Evolutionary conservation across 768 basidiomycete genomes (phyloP).

Genomic region (Psilocybe tampanensis): DNA sequence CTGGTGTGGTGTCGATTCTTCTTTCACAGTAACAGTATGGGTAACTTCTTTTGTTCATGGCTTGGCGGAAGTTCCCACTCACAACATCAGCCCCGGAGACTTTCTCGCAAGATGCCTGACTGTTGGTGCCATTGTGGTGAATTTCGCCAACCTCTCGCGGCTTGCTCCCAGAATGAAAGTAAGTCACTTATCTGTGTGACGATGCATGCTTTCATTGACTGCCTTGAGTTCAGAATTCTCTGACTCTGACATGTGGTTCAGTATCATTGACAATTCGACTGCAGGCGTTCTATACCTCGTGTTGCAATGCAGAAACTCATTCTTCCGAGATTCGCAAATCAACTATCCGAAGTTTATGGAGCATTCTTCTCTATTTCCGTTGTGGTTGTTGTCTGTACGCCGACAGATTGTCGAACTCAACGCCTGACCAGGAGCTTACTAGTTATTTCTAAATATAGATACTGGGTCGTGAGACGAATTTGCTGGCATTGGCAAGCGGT

Average conservation of each 20-base stretch:
- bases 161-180: background rate
- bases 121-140: conserved; percentile 6
- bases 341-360: conserved; percentile 24
- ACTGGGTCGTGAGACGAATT: conserved; percentile 17
- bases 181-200: conserved; percentile 2
- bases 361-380: conserved; percentile 12
- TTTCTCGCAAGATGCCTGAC: background rate
- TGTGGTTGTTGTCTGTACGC: conserved; percentile 12
- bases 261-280: background rate
- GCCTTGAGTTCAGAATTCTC: background rate
- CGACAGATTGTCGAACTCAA: conserved; percentile 8
- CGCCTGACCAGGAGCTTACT: conserved; percentile 17
- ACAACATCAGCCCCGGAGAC: background rate
- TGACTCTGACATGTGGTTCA: conserved; percentile 3
- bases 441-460: conserved; percentile 11
- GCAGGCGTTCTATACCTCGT: conserved; percentile 9
- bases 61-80: background rate
- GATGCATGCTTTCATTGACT: background rate
- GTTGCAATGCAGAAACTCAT: conserved; percentile 7
- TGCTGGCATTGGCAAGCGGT: conserved; percentile 11
- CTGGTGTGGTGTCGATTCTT: background rate
- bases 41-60: background rate
- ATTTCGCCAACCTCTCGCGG: background rate
- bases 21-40: background rate
- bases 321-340: conserved; percentile 24